Conservation (phyloP, 2,329 filamentous ascomycete genomes). For the Pseudopyricularia cyperi region DNA sequence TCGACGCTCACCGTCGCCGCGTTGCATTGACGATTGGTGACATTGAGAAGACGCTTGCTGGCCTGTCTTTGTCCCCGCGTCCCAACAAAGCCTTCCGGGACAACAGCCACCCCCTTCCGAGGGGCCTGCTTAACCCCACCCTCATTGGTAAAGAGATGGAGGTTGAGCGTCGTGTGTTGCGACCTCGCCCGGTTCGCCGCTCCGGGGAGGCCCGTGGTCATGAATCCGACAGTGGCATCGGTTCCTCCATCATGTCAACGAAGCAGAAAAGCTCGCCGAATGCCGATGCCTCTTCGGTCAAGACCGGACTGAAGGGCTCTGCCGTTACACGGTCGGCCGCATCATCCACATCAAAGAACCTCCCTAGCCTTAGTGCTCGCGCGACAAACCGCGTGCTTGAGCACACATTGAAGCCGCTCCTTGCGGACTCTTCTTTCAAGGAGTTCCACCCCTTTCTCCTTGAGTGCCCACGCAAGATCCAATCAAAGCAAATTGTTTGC, state of each 20-base stretch:
- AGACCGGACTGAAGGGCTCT: constrained; percentile 25
- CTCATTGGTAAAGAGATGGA: constrained; percentile 32
- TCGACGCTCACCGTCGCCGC: constrained; percentile 56
- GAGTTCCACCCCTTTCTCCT: constrained; percentile 71
- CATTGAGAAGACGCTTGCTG: constrained; percentile 48
- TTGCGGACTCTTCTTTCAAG: constrained; percentile 59
- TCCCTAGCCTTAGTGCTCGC: constrained; percentile 50
- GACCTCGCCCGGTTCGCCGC: constrained; percentile 38
- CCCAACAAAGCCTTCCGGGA: constrained; percentile 32
- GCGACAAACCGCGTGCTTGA: constrained; percentile 70
- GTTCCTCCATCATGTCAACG: constrained; percentile 61
- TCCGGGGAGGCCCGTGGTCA: constrained; percentile 41
- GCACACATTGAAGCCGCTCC: constrained; percentile 64
- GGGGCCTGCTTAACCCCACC: constrained; percentile 43
- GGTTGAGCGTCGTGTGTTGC: constrained; percentile 34
- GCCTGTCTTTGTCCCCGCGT: constrained; percentile 19
- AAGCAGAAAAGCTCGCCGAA: constrained; percentile 31
- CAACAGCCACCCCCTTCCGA: constrained; percentile 46
- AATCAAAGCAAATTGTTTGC: constrained; percentile 75
- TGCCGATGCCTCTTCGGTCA: constrained; percentile 24
- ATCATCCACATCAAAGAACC: constrained; percentile 31
- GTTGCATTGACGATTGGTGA: constrained; percentile 52
- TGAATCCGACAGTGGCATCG: constrained; percentile 77
- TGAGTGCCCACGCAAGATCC: constrained; percentile 67
- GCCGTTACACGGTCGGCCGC: constrained; percentile 48